Evolutionary conservation across 192 early-diverging fungal genomes (phyloP), one percentile per base, ranked within the genome.

Genomic region (Geranomyces michiganensis): DNA sequence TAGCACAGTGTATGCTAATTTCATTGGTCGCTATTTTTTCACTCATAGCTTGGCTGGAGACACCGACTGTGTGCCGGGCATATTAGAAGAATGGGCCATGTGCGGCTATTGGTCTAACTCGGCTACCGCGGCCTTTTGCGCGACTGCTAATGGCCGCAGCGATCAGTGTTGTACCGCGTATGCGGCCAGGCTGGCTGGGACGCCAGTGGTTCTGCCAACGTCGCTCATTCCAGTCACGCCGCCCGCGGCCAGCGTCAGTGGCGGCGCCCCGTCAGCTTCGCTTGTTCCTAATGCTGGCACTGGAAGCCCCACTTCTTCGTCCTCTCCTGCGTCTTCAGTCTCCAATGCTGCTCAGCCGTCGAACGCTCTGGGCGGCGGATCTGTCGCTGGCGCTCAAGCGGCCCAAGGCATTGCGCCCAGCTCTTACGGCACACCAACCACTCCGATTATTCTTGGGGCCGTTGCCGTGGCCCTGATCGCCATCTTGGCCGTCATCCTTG

Each of bases 121-220:
- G 14, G 63, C 66, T 21, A 64, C 56, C 7, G 21, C 30, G 6
- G 30, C 47, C 14, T 73, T 58, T 55, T 73, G 71, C 47, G 24
- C 29, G 17, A 10, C 56, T 2, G 68, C 55, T 0, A 33, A 43
- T 24, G 32, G 63, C 5, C 14, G 29, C 26, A 27, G 9, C 29
- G 71, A 73, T 44, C 29, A 17, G 14, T 73, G 71, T 47, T 73
- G 71, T 55, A 46, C 31, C 30, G 71, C 71, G 4, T 26, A 58
- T 27, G 44, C 22, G 22, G 64, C 71, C 7, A 53, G 43, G 46
- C 41, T 44, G 7, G 64, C 62, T 19, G 46, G 46, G 0, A 48
- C 36, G 58, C 19, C 53, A 6, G 21, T 73, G 36, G 36, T 41
- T 41, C 36, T 41, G 3, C 36, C 36, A 10, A 41, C 36, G 5